phyloP scores from a whole-genome alignment of 2,329 filamentous ascomycete genomes.

The Cryphonectria japonica region DNA sequence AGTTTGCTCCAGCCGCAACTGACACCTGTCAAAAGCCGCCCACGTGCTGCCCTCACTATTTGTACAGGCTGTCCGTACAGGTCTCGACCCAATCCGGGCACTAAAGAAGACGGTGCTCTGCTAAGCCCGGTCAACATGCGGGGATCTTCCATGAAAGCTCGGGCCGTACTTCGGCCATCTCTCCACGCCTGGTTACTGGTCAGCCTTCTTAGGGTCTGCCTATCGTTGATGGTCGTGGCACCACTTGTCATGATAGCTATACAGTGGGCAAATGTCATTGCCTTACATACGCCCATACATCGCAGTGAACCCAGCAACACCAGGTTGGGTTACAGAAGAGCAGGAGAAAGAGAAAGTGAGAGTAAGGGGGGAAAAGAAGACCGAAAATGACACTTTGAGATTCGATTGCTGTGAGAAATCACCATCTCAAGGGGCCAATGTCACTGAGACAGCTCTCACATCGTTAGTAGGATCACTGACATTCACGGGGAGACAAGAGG shows the following conservation, averaged over 20 bases:
- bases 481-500: neutral
- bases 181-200: neutral
- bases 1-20: neutral
- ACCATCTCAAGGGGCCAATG: too few relatives aligned
- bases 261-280: neutral
- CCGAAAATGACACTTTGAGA: too few relatives aligned
- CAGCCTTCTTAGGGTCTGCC: neutral
- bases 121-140: neutral
- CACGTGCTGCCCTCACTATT: too few relatives aligned
- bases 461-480: neutral
- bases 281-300: neutral
- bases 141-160: neutral
- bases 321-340: too few relatives aligned
- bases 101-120: neutral
- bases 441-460: neutral
- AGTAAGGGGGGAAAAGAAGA: too few relatives aligned
- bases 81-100: neutral
- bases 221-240: neutral
- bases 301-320: too few relatives aligned
- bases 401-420: neutral
- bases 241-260: neutral
- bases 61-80: neutral
- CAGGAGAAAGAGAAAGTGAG: too few relatives aligned
- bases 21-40: neutral
- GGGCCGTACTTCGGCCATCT: neutral